Base-by-base conservation (phyloP, 2,329 filamentous ascomycete genomes). In the Colletotrichum cuscutae region DNA sequence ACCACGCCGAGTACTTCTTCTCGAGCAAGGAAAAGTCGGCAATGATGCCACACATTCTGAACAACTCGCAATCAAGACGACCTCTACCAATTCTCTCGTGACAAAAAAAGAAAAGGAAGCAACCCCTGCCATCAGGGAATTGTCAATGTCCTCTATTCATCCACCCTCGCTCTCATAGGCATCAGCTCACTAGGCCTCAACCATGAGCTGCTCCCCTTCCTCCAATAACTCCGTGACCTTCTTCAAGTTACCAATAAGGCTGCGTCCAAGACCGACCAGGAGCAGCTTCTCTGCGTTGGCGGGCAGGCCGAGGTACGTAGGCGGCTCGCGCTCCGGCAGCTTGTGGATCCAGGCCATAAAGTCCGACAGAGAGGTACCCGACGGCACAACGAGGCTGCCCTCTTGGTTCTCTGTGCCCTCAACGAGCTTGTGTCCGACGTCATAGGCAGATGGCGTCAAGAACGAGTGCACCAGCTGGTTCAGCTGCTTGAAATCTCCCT, bases 241-340 rank as follows among this genome's bases (percentile, higher is more conserved):
- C 80, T 92, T 92, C 81, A 98, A 78, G 82, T 98, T 95, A 75
- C 89, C 89, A 78, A 98, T 92, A 89, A 98, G 92, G 78, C 92
- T 94, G 79, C 90, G 90, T 56, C 96, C 97, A 79, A 98, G 91
- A 2, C 94, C 95, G 15, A 98, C 94, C 37, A 99, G 88, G 77
- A 99, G 83, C 80, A 99, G 81, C 84, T 98, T 99, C 90, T 99
- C 97, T 24, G 97, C 97, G 81, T 99, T 98, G 32, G 95, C 94
- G 46, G 97, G 97, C 76, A 99, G 84, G 26, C 97, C 97, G 19
- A 99, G 88, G 80, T 98, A 99, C 1, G 95, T 98, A 5, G 97
- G 97, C 32, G 97, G 97, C 82, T 99, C 97, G 78, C 97, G 91
- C 87, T 99, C 97, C 0, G 97, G 97, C 74, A 99, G 86, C 73